Evolutionary conservation across 2,329 filamentous ascomycete genomes (phyloP).

Genomic region (Fusarium scirpi): DNA sequence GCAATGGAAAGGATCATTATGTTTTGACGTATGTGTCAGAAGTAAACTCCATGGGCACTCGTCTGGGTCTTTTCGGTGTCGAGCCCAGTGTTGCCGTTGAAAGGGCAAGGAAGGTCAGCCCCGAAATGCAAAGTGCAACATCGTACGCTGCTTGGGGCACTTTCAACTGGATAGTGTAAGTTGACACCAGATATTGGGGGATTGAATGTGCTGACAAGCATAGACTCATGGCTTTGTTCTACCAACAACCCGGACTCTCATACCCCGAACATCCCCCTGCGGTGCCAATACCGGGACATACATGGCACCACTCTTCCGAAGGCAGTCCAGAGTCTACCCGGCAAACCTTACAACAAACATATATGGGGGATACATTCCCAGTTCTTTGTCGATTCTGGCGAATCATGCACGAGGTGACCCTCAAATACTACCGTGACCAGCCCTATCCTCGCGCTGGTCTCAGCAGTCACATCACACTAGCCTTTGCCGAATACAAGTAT

Average conservation of each 20-base stretch:
- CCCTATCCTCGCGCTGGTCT: constrained; percentile 9
- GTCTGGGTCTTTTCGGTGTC: constrained; percentile 49
- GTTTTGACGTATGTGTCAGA: constrained; percentile 49
- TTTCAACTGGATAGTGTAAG: constrained; percentile 57
- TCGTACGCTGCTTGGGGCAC: constrained; percentile 48
- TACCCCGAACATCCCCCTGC: constrained; percentile 40
- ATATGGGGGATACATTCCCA: constrained; percentile 49
- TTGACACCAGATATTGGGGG: not conserved
- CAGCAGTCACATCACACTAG: constrained; percentile 22
- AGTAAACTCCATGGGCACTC: constrained; percentile 48
- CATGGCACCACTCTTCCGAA: constrained; percentile 1
- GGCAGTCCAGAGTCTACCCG: not conserved
- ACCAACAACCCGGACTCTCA: constrained; percentile 45
- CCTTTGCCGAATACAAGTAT: constrained; percentile 54
- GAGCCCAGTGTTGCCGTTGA: constrained; percentile 8
- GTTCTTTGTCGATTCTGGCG: constrained; percentile 53
- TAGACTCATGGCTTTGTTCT: constrained; percentile 35
- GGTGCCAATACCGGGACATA: constrained; percentile 34
- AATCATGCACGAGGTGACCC: constrained; percentile 51
- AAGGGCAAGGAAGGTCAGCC: constrained; percentile 14
- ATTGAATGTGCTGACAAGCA: not conserved
- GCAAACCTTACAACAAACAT: constrained; percentile 14
- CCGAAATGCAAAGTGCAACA: constrained; percentile 22
- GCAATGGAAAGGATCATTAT: constrained; percentile 52
- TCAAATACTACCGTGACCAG: constrained; percentile 45